Evolutionary conservation across 2,329 filamentous ascomycete genomes (phyloP).

Genomic region (Aspergillus uvarum): DNA sequence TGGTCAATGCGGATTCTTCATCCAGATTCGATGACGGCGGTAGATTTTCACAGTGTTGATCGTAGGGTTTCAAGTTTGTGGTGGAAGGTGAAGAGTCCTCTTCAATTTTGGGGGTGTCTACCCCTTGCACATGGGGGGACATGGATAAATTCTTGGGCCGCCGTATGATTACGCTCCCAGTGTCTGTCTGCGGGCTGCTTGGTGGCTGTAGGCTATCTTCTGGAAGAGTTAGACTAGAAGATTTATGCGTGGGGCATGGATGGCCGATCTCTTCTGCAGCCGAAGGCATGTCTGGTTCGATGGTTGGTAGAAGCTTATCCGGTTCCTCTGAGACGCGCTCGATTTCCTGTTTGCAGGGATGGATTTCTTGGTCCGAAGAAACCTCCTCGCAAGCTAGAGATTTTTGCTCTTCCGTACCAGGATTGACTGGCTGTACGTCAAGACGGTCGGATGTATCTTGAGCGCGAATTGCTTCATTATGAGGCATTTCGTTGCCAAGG

Average conservation of each 20-base stretch:
- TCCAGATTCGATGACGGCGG: not conserved
- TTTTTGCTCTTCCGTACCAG: not conserved
- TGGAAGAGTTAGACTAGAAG: not conserved
- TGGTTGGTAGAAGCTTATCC: not conserved
- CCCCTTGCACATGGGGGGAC: not conserved
- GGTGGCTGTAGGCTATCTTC: not conserved
- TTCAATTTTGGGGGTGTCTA: not conserved
- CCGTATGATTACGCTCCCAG: constrained; percentile 8
- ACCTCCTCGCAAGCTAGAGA: not conserved
- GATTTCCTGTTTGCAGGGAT: not conserved
- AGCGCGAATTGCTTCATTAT: not conserved
- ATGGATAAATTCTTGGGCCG: not conserved
- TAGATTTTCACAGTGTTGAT: not conserved
- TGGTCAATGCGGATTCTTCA: not conserved
- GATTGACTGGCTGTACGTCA: not conserved
- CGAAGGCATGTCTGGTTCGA: not conserved
- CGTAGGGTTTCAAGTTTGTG: not conserved
- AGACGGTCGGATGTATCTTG: not conserved
- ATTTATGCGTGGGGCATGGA: not conserved
- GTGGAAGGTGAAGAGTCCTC: not conserved
- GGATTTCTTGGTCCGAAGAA: not conserved
- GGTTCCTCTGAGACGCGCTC: not conserved
- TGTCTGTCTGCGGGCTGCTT: constrained; percentile 5
- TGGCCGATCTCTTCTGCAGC: not conserved
- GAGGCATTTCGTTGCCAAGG: not conserved